Conservation (phyloP, 2,329 filamentous ascomycete genomes). For the Colletotrichum camelliae region DNA sequence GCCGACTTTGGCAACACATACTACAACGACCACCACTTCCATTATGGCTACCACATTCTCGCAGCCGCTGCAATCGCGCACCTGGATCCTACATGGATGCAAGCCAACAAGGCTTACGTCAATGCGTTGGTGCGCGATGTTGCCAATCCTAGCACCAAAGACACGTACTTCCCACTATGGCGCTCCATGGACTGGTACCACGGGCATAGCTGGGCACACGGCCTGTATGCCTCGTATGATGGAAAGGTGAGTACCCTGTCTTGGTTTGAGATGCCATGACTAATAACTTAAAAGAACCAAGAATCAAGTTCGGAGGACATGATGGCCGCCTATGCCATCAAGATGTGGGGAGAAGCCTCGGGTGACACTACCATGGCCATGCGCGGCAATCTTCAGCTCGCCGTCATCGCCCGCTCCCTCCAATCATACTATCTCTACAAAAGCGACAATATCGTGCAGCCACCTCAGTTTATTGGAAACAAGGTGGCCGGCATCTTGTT, state of each 20-base stretch:
- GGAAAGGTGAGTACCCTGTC: constrained; percentile 60
- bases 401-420: constrained; percentile 76
- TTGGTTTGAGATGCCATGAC: not conserved
- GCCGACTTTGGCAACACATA: constrained; percentile 90
- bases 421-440: constrained; percentile 84
- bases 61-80: constrained; percentile 83
- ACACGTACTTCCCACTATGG: constrained; percentile 80
- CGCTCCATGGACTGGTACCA: constrained; percentile 93
- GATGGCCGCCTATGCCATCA: constrained; percentile 85
- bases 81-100: constrained; percentile 77
- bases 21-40: constrained; percentile 80
- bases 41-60: constrained; percentile 90
- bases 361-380: constrained; percentile 83
- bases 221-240: constrained; percentile 72
- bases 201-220: constrained; percentile 93
- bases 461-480: constrained; percentile 80
- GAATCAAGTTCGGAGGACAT: constrained; percentile 92
- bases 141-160: constrained; percentile 75
- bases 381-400: constrained; percentile 82
- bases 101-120: constrained; percentile 77
- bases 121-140: constrained; percentile 84
- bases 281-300: constrained; percentile 55
- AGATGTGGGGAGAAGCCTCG: constrained; percentile 88
- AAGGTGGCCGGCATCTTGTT: constrained; percentile 77
- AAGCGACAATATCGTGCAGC: constrained; percentile 71